Conservation (phyloP, 805 yeast species). For the Millerozyma miso region DNA sequence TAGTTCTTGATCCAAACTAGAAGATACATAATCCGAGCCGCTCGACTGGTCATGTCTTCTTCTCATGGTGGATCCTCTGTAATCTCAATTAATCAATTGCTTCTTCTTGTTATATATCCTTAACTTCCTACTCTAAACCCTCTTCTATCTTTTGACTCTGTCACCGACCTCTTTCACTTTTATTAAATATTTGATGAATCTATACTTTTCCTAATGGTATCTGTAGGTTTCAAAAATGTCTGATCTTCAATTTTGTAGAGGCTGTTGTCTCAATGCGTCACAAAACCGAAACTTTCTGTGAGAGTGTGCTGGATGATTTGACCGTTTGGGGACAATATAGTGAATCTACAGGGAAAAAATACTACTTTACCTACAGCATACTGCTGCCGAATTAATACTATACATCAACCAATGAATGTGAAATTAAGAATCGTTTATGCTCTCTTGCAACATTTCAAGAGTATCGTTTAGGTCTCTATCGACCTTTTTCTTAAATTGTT, state of each 20-base stretch:
- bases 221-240: neutral
- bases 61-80: conserved; percentile 14
- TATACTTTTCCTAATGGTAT: neutral
- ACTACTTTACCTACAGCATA: neutral
- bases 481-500: conserved; percentile 30
- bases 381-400: neutral
- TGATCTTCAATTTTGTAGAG: neutral
- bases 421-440: conserved; percentile 18
- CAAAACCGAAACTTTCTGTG: neutral
- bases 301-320: neutral
- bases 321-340: neutral
- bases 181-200: neutral
- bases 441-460: conserved; percentile 36
- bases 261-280: neutral
- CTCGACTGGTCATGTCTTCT: conserved; percentile 17
- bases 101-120: neutral
- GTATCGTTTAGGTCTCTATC: conserved; percentile 34
- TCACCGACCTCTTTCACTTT: neutral
- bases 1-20: conserved; percentile 22
- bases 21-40: conserved; percentile 7
- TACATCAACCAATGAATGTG: neutral
- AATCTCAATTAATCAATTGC: neutral
- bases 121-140: neutral
- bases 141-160: neutral
- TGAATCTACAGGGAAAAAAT: neutral